Evolutionary conservation across 345 rosid genomes (phyloP), one percentile per base, ranked within the genome.

Genomic region (Salix viminalis): DNA sequence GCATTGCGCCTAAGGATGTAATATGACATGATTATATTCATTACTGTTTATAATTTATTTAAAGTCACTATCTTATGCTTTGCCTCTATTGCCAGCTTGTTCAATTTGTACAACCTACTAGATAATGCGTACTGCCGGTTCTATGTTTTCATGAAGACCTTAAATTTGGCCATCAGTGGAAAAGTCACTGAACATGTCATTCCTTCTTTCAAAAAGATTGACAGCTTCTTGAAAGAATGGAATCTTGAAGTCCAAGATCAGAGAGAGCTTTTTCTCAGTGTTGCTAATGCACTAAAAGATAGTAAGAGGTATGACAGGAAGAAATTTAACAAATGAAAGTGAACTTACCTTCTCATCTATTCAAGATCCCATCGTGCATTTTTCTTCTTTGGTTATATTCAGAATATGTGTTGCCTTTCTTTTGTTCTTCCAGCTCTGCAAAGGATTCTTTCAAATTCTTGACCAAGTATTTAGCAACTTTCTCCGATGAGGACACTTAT

Each of bases 201-300:
- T 71, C 90, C 97, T 77, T 92, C 99, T 67, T 88, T 90, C 83
- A 90, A 88, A 71, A 91, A 87, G 84, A 89, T 96, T 0, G 98
- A 91, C 72, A 87, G 86, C 80, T 94, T 94, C 85, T 85, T 96
- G 89, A 94, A 94, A 84, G 99, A 94, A 79, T 96, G 98, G 99
- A 90, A 85, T 86, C 82, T 96, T 73, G 97, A 84, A 54, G 79
- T 85, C 76, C 83, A 89, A 82, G 97, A 96, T 80, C 91, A 89
- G 84, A 90, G 99, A 79, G 90, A 84, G 81, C 92, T 96, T 80
- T 94, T 87, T 77, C 93, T 94, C 75, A 72, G 84, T 78, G 75
- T 94, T 67, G 87, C 96, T 74, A 90, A 89, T 79, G 96, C 81
- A 23, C 84, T 90, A 54, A 89, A 80, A 81, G 99, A 96, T 85